A percentile compares a stretch with the other conserved stretches of the same genome.
Conservation (phyloP, 768 basidiomycete genomes). For the Hericium coralloides region DNA sequence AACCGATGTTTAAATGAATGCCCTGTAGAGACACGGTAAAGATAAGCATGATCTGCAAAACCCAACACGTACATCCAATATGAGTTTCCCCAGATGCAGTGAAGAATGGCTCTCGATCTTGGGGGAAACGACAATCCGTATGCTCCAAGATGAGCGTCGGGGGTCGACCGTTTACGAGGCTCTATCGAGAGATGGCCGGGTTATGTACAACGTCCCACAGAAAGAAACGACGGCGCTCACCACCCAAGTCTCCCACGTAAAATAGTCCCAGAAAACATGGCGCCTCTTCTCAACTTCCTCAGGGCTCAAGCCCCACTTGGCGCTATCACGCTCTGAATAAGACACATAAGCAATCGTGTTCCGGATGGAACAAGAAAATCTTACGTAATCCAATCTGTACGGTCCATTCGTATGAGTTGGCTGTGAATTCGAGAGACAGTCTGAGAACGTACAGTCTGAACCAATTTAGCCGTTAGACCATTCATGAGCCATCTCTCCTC, state of each 20-base stretch:
- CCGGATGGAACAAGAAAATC: neutral
- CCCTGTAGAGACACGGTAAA: slow-evolving; percentile 4
- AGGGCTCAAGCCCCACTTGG: neutral
- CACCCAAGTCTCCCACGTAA: neutral
- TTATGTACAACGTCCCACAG: neutral
- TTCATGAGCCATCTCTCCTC: slow-evolving; percentile 41
- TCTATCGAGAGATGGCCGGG: slow-evolving; percentile 19
- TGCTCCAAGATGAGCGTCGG: slow-evolving; percentile 37
- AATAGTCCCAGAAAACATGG: neutral
- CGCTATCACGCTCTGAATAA: neutral
- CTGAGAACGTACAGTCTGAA: slow-evolving; percentile 31
- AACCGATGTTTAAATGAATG: slow-evolving; percentile 37
- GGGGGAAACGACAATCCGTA: slow-evolving; percentile 44
- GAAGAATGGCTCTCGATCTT: slow-evolving; percentile 28
- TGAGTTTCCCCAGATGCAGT: slow-evolving; percentile 28
- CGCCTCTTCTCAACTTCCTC: neutral
- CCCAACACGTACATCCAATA: slow-evolving; percentile 31
- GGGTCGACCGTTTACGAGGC: slow-evolving; percentile 42
- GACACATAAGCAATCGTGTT: neutral
- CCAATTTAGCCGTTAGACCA: slow-evolving; percentile 34
- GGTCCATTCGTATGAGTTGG: neutral
- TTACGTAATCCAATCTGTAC: neutral
- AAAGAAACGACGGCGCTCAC: neutral
- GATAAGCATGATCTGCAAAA: neutral
- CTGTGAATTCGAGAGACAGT: neutral